These are phyloP conservation scores for Leavenworthia alabamica DNA, from an alignment of 345 rosid genomes.

Conservation along the genomic window DNA sequence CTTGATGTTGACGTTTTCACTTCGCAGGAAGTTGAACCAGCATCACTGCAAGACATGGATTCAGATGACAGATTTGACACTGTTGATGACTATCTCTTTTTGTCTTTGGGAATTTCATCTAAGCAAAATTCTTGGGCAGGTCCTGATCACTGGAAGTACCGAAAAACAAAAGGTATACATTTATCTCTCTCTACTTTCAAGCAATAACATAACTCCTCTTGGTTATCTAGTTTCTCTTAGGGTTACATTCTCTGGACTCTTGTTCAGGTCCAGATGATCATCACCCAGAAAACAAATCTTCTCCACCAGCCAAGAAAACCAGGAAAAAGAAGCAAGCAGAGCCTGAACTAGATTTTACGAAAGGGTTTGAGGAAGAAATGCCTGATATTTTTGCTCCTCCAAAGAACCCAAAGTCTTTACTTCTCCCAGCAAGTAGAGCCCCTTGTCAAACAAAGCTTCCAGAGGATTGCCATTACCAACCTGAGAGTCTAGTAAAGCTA, in stretches of 20 bases:
- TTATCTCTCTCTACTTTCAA: constrained; percentile 9
- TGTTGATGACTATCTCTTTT: constrained; percentile 59
- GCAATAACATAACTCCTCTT: not conserved
- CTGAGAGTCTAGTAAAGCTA: constrained; percentile 78
- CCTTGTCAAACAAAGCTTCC: constrained; percentile 64
- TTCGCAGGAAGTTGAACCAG: constrained; percentile 52
- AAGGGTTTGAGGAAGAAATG: constrained; percentile 63
- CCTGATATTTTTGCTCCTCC: constrained; percentile 70
- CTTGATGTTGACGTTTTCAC: constrained; percentile 4
- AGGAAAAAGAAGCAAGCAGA: constrained; percentile 60
- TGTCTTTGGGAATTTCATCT: constrained; percentile 57
- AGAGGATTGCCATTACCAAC: constrained; percentile 98
- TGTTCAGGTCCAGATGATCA: constrained; percentile 44
- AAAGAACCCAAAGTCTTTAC: constrained; percentile 64
- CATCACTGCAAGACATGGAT: constrained; percentile 39
- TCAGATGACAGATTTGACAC: constrained; percentile 46
- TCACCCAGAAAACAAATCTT: constrained; percentile 42
- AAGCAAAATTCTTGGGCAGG: constrained; percentile 98
- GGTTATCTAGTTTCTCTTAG: constrained; percentile 1
- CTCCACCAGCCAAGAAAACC: constrained; percentile 47
- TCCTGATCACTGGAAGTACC: constrained; percentile 96
- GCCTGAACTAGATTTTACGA: constrained; percentile 64
- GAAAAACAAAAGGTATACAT: constrained; percentile 57
- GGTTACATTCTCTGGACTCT: constrained; percentile 5
- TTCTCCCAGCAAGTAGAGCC: constrained; percentile 65